Base-by-base conservation (phyloP, 2,329 filamentous ascomycete genomes). In the Apiospora saccharicola region DNA sequence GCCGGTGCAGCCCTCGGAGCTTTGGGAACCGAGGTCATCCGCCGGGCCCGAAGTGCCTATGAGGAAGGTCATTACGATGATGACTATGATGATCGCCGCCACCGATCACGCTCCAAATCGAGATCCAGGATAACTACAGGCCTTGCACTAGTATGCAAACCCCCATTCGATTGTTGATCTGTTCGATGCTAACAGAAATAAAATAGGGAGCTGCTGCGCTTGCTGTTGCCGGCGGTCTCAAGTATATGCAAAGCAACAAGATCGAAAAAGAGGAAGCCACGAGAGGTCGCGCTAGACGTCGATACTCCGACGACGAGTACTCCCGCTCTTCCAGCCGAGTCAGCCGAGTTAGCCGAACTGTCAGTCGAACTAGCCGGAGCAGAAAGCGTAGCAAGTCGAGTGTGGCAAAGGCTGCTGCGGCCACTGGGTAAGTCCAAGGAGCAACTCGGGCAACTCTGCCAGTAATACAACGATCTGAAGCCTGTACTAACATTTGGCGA, bases 1-100 rank as follows among this genome's bases (percentile, higher is more conserved):
- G 88, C 90, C 4, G 90, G 90, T 70, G 90, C 90, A 26, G 90
- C 90, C 7, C 83, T 92, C 1, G 90, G 90, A 46, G 90, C 89
- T 24, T 80, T 92, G 16, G 90, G 90, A 24, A 90, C 89, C 0
- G 90, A 92, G 78, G 88, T 88, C 26, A 81, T 90, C 47, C 87
- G 87, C 53, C 86, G 90, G 73, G 90, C 90, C 8, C 86, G 87
- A 74, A 91, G 89, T 74, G 88, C 89, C 41, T 91, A 91, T 75
- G 86, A 88, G 14, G 89, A 90, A 4, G 84, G 85, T 57, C 84
- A 83, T 75, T 82, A 83, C 24, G 83, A 85, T 16, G 81, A 78
- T 43, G 76, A 83, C 8, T 79, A 80, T 22, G 79, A 83, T 41
- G 80, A 81, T 64, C 77, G 81, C 51, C 81, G 80, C 26, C 78